Percentiles rank a stretch among this genome's conserved stretches.
phyloP scores from a whole-genome alignment of 2,329 filamentous ascomycete genomes.

The Triangularia setosa region DNA sequence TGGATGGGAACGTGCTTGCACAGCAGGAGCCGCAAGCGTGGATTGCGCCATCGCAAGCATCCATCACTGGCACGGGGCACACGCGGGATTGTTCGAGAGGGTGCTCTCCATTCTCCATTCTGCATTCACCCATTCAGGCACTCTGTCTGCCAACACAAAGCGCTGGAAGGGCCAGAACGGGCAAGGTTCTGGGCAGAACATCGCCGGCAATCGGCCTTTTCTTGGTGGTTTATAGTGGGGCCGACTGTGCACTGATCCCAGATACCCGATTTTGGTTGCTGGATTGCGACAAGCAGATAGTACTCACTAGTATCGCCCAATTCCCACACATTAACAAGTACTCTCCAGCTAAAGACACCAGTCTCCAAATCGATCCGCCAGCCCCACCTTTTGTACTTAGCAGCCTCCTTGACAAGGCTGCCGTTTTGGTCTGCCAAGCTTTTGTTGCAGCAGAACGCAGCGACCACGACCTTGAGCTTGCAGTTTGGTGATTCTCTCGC shows the following conservation, averaged over 20 bases:
- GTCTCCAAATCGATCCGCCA: background rate
- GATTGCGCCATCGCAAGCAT: conserved; percentile 26
- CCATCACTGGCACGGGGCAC: background rate
- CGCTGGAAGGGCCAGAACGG: background rate
- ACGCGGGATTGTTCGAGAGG: background rate
- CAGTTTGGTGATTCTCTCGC: conserved; percentile 22
- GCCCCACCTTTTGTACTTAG: conserved; percentile 3
- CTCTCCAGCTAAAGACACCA: background rate
- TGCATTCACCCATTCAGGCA: background rate
- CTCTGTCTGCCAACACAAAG: background rate
- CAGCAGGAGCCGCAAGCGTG: conserved; percentile 23
- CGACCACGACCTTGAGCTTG: conserved; percentile 13
- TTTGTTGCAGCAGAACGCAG: background rate
- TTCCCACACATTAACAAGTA: background rate
- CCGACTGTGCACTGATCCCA: background rate
- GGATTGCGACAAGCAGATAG: background rate
- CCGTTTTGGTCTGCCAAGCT: conserved; percentile 1
- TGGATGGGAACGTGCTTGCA: background rate
- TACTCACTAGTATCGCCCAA: background rate
- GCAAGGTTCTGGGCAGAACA: background rate
- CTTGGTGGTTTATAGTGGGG: conserved; percentile 5
- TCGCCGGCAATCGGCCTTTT: conserved; percentile 26
- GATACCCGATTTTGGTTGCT: background rate
- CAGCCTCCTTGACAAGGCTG: conserved; percentile 23
- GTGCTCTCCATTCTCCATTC: background rate